These are phyloP conservation scores for Solanum aculeatissimum DNA, from an alignment of 305 asterid genomes.

Conservation along the genomic window DNA sequence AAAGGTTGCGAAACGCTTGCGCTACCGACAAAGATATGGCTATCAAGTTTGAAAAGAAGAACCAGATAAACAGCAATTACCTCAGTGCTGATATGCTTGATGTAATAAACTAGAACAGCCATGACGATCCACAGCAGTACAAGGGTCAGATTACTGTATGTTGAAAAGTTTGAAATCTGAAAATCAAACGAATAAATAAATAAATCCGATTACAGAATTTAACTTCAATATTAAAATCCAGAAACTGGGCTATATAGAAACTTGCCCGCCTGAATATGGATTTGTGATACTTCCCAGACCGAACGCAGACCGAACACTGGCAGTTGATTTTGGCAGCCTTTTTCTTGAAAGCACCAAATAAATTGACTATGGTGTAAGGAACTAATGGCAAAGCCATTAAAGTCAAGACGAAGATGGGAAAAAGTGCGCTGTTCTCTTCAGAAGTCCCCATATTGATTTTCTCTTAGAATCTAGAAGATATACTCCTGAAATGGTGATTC, in stretches of 20 bases:
- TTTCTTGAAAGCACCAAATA: slow-evolving; percentile 48
- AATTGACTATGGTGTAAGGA: slow-evolving; percentile 72
- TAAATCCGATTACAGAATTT: not conserved
- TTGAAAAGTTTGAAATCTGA: slow-evolving; percentile 94
- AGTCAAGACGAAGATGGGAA: slow-evolving; percentile 87
- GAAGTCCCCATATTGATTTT: slow-evolving; percentile 53
- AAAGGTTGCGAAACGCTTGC: not conserved
- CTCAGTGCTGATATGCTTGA: slow-evolving; percentile 75
- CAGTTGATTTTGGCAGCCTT: slow-evolving; percentile 59
- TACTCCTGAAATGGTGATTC: not conserved
- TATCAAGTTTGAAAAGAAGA: not conserved
- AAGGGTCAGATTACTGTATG: slow-evolving; percentile 82
- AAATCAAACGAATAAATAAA: slow-evolving; percentile 8
- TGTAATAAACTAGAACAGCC: slow-evolving; percentile 52
- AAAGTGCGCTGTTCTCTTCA: slow-evolving; percentile 81
- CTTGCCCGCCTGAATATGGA: slow-evolving; percentile 81
- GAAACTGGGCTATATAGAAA: slow-evolving; percentile 1
- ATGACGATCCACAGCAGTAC: slow-evolving; percentile 82
- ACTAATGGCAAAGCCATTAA: slow-evolving; percentile 89
- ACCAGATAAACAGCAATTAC: slow-evolving; percentile 24
- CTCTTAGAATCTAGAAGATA: not conserved
- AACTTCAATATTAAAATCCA: not conserved
- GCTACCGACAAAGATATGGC: not conserved
- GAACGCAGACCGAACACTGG: slow-evolving; percentile 83
- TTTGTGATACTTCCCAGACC: slow-evolving; percentile 85